Conservation (phyloP, 2,329 filamentous ascomycete species). For the Lasiodiplodia sp. region DNA sequence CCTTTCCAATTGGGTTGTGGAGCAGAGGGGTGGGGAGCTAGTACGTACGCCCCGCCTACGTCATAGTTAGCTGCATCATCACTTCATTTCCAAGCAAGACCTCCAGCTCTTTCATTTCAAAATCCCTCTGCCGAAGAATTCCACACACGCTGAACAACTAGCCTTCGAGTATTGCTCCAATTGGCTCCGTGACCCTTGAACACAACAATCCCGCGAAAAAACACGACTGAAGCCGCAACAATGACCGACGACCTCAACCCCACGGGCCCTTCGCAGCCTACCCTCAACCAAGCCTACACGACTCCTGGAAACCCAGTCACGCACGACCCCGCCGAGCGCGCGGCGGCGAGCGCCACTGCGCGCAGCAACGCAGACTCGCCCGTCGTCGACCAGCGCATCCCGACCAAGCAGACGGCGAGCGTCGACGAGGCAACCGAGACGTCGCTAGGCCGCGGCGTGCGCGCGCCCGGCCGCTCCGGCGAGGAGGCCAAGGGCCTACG, state of each 20-base stretch:
- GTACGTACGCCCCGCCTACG: slow-evolving; percentile 26
- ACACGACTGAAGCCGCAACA: slow-evolving; percentile 38
- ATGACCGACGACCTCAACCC: slow-evolving; percentile 44
- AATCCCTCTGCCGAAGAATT: too few species aligned
- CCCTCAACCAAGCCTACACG: slow-evolving; percentile 53
- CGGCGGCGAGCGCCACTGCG: slow-evolving; percentile 45
- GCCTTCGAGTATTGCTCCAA: background rate
- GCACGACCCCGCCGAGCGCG: slow-evolving; percentile 50
- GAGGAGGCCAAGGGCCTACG: slow-evolving; percentile 52
- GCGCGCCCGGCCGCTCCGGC: slow-evolving; percentile 47
- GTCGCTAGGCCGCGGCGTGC: slow-evolving; percentile 52
- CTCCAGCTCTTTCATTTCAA: background rate
- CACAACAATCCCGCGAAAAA: background rate
- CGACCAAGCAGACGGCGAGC: slow-evolving; percentile 45
- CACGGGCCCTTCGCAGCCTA: slow-evolving; percentile 53
- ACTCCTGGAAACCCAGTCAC: slow-evolving; percentile 55
- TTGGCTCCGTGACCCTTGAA: background rate
- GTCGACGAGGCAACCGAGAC: slow-evolving; percentile 46
- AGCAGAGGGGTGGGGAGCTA: background rate
- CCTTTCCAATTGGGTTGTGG: slow-evolving; percentile 7
- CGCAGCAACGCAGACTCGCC: slow-evolving; percentile 37
- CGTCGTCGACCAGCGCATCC: slow-evolving; percentile 46
- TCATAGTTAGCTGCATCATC: slow-evolving; percentile 23
- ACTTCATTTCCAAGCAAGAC: background rate
- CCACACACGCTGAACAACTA: background rate